Evolutionary conservation across 805 yeast genomes (phyloP), one percentile per base, ranked within the genome.

Genomic region (Candida sithepensis): DNA sequence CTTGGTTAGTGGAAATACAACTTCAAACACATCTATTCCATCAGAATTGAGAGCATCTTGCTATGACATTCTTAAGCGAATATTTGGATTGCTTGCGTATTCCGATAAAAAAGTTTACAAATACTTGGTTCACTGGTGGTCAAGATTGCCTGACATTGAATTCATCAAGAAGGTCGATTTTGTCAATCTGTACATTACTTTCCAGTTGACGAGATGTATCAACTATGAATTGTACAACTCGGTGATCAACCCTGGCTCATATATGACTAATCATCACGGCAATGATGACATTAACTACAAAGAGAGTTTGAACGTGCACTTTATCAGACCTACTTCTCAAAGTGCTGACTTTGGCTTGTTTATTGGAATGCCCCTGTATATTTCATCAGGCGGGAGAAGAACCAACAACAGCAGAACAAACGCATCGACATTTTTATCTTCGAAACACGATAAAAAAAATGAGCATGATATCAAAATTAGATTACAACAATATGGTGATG

Each of bases 161-260:
- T 84, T 85, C 52, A 61, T 63, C 9, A 58, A 63, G 2, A 82
- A 83, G 54, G 76, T 89, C 0, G 88, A 88, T 36, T 68, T 85
- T 28, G 57, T 88, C 42, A 91, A 90, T 58, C 71, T 88, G 20
- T 89, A 85, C 65, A 75, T 90, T 33, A 85, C 95, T 0, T 88
- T 86, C 59, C 88, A 88, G 40, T 69, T 91, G 46, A 77, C 82
- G 37, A 72, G 80, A 49, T 71, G 79, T 45, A 70, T 75, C 52
- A 75, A 63, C 58, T 64, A 58, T 42, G 64, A 60, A 45, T 48
- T 60, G 12, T 57, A 51, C 47, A 56, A 56, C 43, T 45, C 59
- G 2, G 53, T 59, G 21, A 53, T 55, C 16, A 54, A 53, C 14
- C 53, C 58, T 2, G 57, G 57, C 4, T 38, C 57, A 7, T 50